Evolutionary conservation across 2,329 filamentous ascomycete genomes (phyloP).

Genomic region (Pleoardoris graminearum): DNA sequence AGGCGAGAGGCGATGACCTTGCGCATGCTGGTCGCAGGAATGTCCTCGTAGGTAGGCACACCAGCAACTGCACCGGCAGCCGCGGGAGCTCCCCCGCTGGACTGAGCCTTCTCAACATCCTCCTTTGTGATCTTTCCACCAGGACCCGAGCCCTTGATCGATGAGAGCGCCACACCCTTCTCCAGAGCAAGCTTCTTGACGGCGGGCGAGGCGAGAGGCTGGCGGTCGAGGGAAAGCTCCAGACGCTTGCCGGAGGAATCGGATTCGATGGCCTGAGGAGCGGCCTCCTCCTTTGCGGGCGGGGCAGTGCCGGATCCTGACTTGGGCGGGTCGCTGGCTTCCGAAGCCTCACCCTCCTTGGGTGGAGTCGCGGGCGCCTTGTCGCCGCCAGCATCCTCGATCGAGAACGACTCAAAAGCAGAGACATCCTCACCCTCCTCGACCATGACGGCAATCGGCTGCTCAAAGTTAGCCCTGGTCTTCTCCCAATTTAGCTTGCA

Average conservation of each 20-base stretch:
- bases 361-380: conserved; percentile 65
- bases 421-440: conserved; percentile 87
- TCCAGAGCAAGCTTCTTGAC: conserved; percentile 84
- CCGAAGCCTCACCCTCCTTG: conserved; percentile 63
- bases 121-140: conserved; percentile 87
- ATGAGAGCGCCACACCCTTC: conserved; percentile 75
- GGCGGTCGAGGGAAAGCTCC: conserved; percentile 81
- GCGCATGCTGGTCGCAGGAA: conserved; percentile 87
- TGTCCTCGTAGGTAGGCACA: conserved; percentile 77
- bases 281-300: conserved; percentile 51
- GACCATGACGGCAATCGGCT: conserved; percentile 96
- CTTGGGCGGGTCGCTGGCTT: conserved; percentile 63
- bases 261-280: conserved; percentile 68
- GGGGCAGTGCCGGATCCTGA: conserved; percentile 63
- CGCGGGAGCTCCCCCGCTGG: conserved; percentile 54
- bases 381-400: conserved; percentile 89
- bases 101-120: conserved; percentile 85
- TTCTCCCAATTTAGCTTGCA: too few relatives aligned
- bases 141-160: conserved; percentile 84
- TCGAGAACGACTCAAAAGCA: conserved; percentile 84
- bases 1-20: conserved; percentile 95
- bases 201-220: conserved; percentile 71
- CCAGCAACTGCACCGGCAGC: conserved; percentile 57
- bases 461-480: conserved; percentile 30
- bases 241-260: conserved; percentile 75